A percentile compares a stretch with the other conserved stretches of the same genome.
These are phyloP conservation scores for Podaxis rugospora DNA, from an alignment of 768 basidiomycete genomes.

Conservation along the genomic window DNA sequence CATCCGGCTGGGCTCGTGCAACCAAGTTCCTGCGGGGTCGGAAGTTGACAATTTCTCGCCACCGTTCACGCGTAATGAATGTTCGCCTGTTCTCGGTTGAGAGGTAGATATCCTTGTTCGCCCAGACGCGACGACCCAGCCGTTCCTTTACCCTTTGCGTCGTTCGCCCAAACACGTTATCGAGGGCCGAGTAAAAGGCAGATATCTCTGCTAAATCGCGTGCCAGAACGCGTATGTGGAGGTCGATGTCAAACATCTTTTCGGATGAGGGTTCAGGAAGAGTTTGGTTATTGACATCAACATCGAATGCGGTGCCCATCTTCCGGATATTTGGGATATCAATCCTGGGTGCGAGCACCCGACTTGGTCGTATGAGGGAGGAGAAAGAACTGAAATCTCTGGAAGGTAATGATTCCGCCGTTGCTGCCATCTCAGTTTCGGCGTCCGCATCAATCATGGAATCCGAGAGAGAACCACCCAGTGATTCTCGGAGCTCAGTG, in stretches of 20 bases:
- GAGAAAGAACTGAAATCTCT: neutral
- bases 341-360: neutral
- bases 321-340: neutral
- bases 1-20: neutral
- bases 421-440: conserved; percentile 10
- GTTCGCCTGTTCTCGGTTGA: conserved; percentile 22
- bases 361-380: neutral
- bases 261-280: conserved; percentile 17
- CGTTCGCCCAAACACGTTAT: conserved; percentile 43
- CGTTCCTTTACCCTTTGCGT: conserved; percentile 67
- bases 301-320: conserved; percentile 22
- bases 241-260: conserved; percentile 45
- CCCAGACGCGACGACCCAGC: conserved; percentile 76
- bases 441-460: neutral
- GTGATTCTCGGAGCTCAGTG: conserved; percentile 23
- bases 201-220: conserved; percentile 51
- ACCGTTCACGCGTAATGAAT: conserved; percentile 36
- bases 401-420: conserved; percentile 1
- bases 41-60: conserved; percentile 51
- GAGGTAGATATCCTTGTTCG: conserved; percentile 51
- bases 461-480: neutral
- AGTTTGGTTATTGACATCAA: conserved; percentile 28
- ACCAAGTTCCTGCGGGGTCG: conserved; percentile 17
- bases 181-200: conserved; percentile 36
- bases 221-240: conserved; percentile 53